phyloP scores from a whole-genome alignment of 2,329 filamentous ascomycete species.

The Ilyonectria robusta region DNA sequence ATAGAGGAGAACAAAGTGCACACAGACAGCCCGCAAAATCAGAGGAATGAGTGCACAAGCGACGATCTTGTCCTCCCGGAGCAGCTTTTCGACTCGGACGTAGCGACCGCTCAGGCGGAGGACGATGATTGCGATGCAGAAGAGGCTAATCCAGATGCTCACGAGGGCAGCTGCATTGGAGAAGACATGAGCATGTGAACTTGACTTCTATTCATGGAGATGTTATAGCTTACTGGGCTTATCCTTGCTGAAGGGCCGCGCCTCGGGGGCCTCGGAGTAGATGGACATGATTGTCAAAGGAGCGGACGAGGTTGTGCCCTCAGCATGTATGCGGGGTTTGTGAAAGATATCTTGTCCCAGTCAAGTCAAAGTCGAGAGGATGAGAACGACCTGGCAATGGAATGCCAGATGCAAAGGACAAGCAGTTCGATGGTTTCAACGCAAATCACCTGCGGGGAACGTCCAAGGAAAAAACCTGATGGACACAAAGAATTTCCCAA shows the following conservation, averaged over 20 bases:
- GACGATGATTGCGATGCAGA: conserved; percentile 84
- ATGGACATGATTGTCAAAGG: conserved; percentile 61
- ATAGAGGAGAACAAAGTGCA: conserved; percentile 86
- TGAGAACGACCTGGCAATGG: background rate
- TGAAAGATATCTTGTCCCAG: conserved; percentile 12
- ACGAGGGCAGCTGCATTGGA: conserved; percentile 74
- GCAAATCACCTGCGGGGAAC: background rate
- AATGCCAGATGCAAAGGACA: background rate
- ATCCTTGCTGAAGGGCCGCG: conserved; percentile 64
- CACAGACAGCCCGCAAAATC: conserved; percentile 81
- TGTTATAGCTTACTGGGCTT: conserved; percentile 71
- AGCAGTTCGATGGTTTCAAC: background rate
- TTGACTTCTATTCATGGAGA: too few relatives aligned
- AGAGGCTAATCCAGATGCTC: conserved; percentile 92
- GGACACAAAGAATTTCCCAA: background rate
- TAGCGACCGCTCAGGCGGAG: conserved; percentile 84
- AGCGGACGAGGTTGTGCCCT: conserved; percentile 33
- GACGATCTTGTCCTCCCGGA: conserved; percentile 88
- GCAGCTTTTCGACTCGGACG: conserved; percentile 85
- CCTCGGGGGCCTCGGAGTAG: conserved; percentile 66
- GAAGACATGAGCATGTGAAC: too few relatives aligned
- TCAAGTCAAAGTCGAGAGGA: background rate
- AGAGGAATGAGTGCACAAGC: conserved; percentile 83
- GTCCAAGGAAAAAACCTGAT: background rate
- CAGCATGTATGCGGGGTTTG: conserved; percentile 16